Conservation (phyloP, 768 basidiomycete genomes). For the Leccinum aurantiacum region DNA sequence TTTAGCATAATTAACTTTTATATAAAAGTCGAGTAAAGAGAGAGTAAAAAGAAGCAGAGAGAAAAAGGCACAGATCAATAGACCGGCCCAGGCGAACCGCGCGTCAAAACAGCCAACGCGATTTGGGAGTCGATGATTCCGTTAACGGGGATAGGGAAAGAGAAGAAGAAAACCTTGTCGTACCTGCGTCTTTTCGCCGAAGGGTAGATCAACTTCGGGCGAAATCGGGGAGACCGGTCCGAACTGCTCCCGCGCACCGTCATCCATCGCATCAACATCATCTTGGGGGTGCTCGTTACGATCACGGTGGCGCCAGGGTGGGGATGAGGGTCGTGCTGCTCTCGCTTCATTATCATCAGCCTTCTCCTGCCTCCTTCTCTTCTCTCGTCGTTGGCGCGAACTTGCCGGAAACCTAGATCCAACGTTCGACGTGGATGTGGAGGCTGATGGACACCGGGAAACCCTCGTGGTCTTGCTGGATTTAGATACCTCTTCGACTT, state of each 20-base stretch:
- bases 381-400: conserved; percentile 2
- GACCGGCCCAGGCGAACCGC: neutral
- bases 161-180: conserved; percentile 12
- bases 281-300: neutral
- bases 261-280: neutral
- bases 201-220: conserved; percentile 19
- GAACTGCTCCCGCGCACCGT: conserved; percentile 8
- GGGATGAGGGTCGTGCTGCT: neutral
- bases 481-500: neutral
- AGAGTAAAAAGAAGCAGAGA: neutral
- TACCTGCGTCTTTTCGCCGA: conserved; percentile 33
- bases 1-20: neutral
- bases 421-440: neutral
- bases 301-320: neutral
- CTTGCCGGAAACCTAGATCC: conserved; percentile 8
- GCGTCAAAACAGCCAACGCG: conserved; percentile 3
- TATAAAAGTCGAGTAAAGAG: neutral
- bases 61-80: conserved; percentile 20
- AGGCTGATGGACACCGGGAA: neutral
- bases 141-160: conserved; percentile 16
- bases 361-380: neutral
- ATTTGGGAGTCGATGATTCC: conserved; percentile 2
- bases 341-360: neutral
- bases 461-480: neutral
- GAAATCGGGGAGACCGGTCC: conserved; percentile 19